These are phyloP conservation scores for Claviceps africana DNA, from an alignment of 2,329 filamentous ascomycete genomes.

Conservation along the genomic window DNA sequence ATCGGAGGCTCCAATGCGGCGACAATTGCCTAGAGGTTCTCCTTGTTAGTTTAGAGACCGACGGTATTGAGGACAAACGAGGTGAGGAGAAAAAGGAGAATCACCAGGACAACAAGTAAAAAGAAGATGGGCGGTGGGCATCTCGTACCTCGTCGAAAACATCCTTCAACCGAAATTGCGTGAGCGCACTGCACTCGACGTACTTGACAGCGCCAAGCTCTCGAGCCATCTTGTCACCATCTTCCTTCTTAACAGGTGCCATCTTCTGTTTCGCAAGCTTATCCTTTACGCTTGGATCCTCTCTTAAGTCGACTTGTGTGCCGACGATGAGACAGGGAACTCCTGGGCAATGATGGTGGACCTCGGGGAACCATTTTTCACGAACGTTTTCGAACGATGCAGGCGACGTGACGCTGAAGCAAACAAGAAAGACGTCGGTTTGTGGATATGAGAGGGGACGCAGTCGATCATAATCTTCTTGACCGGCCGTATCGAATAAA, in stretches of 20 bases:
- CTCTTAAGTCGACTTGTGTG: constrained; percentile 90
- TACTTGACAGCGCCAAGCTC: constrained; percentile 97
- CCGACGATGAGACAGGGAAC: constrained; percentile 96
- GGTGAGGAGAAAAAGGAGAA: background rate
- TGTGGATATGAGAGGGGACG: constrained; percentile 95
- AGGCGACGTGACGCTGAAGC: constrained; percentile 94
- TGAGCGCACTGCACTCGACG: constrained; percentile 94
- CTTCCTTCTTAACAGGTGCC: constrained; percentile 79
- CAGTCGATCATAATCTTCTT: constrained; percentile 98
- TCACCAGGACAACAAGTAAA: background rate
- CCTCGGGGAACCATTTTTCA: constrained; percentile 98
- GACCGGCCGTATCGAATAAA: constrained; percentile 94
- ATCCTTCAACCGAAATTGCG: constrained; percentile 97
- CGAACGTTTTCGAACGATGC: constrained; percentile 98
- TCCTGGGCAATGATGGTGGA: constrained; percentile 95
- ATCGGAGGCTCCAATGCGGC: constrained; percentile 81
- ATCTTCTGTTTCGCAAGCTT: constrained; percentile 95
- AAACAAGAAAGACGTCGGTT: constrained; percentile 97
- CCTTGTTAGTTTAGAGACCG: no score
- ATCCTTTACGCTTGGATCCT: constrained; percentile 73
- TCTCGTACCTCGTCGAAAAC: constrained; percentile 87
- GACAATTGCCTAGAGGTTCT: constrained; percentile 64
- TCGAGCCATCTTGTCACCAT: constrained; percentile 92
- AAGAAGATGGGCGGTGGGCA: background rate
- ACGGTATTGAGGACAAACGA: no score